phyloP scores from a whole-genome alignment of 2,329 filamentous ascomycete species.

The Paecilomyces sp. region DNA sequence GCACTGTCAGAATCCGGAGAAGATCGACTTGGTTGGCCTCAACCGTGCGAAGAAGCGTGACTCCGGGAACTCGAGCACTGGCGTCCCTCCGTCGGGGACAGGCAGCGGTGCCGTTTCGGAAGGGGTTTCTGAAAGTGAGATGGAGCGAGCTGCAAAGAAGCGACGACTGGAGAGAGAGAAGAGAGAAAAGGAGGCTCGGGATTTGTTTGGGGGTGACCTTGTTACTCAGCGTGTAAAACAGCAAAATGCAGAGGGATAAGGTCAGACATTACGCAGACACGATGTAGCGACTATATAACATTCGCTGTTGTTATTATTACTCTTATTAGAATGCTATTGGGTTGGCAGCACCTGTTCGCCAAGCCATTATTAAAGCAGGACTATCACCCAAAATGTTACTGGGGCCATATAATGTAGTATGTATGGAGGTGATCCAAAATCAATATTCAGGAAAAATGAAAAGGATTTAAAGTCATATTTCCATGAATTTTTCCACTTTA shows the following conservation, averaged over 20 bases:
- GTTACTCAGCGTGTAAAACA: slow-evolving; percentile 18
- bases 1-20: slow-evolving; percentile 43
- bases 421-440: too few relatives aligned
- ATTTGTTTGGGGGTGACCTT: slow-evolving; percentile 32
- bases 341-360: too few relatives aligned
- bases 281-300: neutral
- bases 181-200: slow-evolving; percentile 13
- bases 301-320: neutral
- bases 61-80: slow-evolving; percentile 18
- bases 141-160: slow-evolving; percentile 33
- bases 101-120: slow-evolving; percentile 8
- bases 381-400: too few relatives aligned
- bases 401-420: too few relatives aligned
- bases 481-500: too few relatives aligned
- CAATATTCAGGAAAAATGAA: too few relatives aligned
- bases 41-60: slow-evolving; percentile 35
- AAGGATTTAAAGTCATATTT: too few relatives aligned
- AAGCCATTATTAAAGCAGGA: too few relatives aligned
- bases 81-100: slow-evolving; percentile 15
- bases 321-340: neutral
- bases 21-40: slow-evolving; percentile 32
- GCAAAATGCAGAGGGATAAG: neutral
- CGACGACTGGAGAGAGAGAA: slow-evolving; percentile 26
- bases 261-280: neutral
- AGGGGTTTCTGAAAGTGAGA: slow-evolving; percentile 26